Percentiles rank a stretch among this genome's conserved stretches.
These are phyloP conservation scores for Coemansia erecta DNA, from an alignment of 192 early-diverging fungal species.

Conservation along the genomic window DNA sequence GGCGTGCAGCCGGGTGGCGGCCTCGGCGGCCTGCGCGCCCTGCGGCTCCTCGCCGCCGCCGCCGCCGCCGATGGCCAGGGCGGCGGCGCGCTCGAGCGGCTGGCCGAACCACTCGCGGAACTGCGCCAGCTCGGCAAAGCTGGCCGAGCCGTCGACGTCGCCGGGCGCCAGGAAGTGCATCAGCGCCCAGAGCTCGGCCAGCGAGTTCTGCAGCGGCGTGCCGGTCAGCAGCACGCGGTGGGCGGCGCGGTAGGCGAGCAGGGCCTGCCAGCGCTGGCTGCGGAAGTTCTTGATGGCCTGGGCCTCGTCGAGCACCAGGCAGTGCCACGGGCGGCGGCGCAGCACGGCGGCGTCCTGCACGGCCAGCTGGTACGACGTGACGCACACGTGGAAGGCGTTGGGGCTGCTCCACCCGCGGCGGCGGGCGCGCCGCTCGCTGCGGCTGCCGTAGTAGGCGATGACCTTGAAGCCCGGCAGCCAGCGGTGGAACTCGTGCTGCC, in stretches of 20 bases:
- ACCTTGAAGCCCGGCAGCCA: constrained; percentile 73
- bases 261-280: constrained; percentile 84
- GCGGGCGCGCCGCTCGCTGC: constrained; percentile 49
- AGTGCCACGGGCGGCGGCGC: constrained; percentile 82
- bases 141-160: constrained; percentile 62
- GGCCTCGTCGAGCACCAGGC: constrained; percentile 93
- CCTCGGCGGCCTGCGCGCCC: too few species aligned
- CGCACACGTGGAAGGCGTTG: constrained; percentile 80
- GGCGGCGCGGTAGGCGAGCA: constrained; percentile 73
- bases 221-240: constrained; percentile 93
- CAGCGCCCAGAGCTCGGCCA: constrained; percentile 85
- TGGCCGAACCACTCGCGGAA: constrained; percentile 87
- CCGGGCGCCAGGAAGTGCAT: constrained; percentile 91
- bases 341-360: constrained; percentile 68
- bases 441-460: constrained; percentile 69
- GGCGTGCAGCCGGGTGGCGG: constrained; percentile 75
- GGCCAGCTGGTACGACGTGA: constrained; percentile 72
- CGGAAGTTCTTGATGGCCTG: constrained; percentile 94
- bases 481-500: constrained; percentile 86
- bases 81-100: constrained; percentile 82
- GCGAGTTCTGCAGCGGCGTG: constrained; percentile 94
- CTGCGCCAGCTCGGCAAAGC: constrained; percentile 76
- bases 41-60: constrained; percentile 54
- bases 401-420: constrained; percentile 57
- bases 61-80: too few species aligned